phyloP scores from a whole-genome alignment of 2,329 filamentous ascomycete genomes.

The Plectosphaerella plurivora region DNA sequence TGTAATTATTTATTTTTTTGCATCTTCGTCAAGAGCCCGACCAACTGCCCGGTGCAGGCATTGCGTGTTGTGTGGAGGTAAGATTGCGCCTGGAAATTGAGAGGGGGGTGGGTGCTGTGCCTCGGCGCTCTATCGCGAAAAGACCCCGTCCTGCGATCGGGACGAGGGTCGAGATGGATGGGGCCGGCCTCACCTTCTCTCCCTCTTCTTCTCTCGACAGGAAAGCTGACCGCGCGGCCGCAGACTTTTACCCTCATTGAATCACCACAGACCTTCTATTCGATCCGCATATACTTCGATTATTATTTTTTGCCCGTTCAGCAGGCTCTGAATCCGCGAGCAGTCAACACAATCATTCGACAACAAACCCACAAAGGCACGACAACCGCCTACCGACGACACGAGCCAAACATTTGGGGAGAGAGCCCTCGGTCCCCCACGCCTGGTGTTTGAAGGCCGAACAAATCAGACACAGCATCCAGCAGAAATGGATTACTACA shows the following conservation, averaged over 20 bases:
- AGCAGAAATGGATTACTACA: constrained; percentile 27
- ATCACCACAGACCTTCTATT: not conserved
- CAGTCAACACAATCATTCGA: not conserved
- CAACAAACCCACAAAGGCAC: no score
- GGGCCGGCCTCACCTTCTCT: constrained; percentile 10
- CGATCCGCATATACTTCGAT: constrained; percentile 4
- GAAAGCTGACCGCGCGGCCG: no score
- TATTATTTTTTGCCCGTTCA: constrained; percentile 34
- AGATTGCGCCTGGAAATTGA: not conserved
- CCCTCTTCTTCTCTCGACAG: constrained; percentile 9
- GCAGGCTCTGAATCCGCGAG: constrained; percentile 47
- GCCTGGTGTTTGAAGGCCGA: not conserved
- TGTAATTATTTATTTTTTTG: not conserved
- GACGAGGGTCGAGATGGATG: no score
- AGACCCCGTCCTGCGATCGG: no score
- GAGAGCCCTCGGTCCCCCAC: constrained; percentile 7
- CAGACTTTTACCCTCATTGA: not conserved
- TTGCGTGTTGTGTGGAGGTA: constrained; percentile 9
- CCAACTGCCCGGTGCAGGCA: constrained; percentile 12
- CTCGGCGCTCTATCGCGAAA: no score
- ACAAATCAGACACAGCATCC: not conserved
- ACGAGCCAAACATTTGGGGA: constrained; percentile 7
- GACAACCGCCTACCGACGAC: no score
- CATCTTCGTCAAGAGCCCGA: not conserved
- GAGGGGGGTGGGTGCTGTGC: not conserved